Percentiles rank a stretch among this genome's conserved stretches.
Evolutionary conservation across 2,329 filamentous ascomycete genomes (phyloP).

Genomic region (Pseudocercospora vitis): DNA sequence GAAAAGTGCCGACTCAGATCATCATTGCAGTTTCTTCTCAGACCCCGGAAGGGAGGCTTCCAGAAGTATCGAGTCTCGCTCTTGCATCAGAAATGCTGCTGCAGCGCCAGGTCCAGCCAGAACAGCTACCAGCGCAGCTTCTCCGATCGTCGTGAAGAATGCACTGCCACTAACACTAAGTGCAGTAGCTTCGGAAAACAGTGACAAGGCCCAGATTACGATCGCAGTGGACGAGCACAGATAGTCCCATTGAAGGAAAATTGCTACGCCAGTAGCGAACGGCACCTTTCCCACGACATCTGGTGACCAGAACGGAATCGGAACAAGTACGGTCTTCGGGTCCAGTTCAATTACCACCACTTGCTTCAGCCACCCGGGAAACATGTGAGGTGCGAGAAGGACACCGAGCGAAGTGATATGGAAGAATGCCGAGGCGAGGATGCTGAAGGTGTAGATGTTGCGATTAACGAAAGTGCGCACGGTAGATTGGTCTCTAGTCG

Average conservation of each 20-base stretch:
- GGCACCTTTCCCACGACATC: conserved; percentile 13
- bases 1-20: too few species aligned
- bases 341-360: conserved; percentile 18
- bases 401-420: conserved; percentile 23
- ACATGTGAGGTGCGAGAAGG: conserved; percentile 16
- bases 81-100: conserved; percentile 27
- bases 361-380: conserved; percentile 22
- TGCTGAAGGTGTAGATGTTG: conserved; percentile 27
- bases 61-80: conserved; percentile 22
- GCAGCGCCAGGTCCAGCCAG: conserved; percentile 28
- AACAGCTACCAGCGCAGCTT: conserved; percentile 16
- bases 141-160: conserved; percentile 10
- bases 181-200: conserved; percentile 20
- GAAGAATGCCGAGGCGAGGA: conserved; percentile 26
- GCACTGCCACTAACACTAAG: conserved; percentile 2
- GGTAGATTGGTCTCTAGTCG: neutral
- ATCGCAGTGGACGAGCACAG: conserved; percentile 23
- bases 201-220: conserved; percentile 22
- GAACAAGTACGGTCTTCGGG: conserved; percentile 17
- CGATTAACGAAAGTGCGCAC: neutral
- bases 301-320: conserved; percentile 22
- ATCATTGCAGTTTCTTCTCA: neutral
- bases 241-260: conserved; percentile 30
- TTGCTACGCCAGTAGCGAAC: conserved; percentile 24
- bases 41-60: neutral